A percentile compares a stretch with the other conserved stretches of the same genome.
These are phyloP conservation scores for Yamadazyma dendronema DNA, from an alignment of 1,139 yeast genomes.

Conservation along the genomic window DNA sequence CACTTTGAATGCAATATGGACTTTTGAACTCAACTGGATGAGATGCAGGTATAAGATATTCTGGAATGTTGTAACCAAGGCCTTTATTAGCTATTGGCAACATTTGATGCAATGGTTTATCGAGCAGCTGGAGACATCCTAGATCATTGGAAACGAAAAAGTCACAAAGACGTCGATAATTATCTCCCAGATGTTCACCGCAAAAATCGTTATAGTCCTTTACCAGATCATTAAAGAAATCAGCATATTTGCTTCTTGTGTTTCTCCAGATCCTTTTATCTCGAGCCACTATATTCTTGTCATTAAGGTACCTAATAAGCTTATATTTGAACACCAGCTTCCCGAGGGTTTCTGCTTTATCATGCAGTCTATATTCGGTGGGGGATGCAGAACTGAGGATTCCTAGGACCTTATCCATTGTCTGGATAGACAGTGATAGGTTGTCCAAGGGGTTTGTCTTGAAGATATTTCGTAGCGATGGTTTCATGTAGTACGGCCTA, in stretches of 20 bases:
- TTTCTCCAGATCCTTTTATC: constrained; percentile 13
- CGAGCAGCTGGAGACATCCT: constrained; percentile 10
- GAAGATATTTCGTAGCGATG: constrained; percentile 3
- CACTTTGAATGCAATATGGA: constrained; percentile 11
- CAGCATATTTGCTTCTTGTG: constrained; percentile 7
- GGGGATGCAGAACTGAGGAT: constrained; percentile 9
- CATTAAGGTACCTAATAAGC: constrained; percentile 16
- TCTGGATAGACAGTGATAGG: constrained; percentile 14
- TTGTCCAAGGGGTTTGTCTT: constrained; percentile 12
- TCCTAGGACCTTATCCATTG: constrained; percentile 19
- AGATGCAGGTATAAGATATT: constrained; percentile 11
- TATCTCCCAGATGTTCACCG: constrained; percentile 1
- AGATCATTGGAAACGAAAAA: constrained; percentile 14
- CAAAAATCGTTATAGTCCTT: constrained; percentile 10
- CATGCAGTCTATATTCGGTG: background rate
- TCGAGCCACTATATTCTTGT: constrained; percentile 11
- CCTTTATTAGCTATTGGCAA: constrained; percentile 3
- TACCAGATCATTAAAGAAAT: constrained; percentile 12
- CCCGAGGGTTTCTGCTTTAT: constrained; percentile 13
- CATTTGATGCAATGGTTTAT: constrained; percentile 8
- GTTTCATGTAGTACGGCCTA: background rate
- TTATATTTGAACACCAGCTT: constrained; percentile 18
- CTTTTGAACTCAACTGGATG: constrained; percentile 5
- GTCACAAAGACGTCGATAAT: constrained; percentile 7
- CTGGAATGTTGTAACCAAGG: constrained; percentile 13